Base-by-base conservation (phyloP, 192 early-diverging fungal species). In the Obelidium mucronatum region DNA sequence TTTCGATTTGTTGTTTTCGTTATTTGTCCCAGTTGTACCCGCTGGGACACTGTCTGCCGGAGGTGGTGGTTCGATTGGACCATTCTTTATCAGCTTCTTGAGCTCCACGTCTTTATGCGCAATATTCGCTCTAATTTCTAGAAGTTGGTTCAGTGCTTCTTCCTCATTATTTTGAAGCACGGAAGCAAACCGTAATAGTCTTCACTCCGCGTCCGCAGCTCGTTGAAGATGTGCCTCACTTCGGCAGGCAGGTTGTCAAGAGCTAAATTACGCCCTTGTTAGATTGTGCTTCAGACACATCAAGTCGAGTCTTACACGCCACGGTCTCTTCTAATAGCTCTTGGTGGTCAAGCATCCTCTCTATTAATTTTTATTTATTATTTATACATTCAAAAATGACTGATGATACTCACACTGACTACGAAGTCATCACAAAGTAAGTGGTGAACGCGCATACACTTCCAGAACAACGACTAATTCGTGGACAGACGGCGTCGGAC, bases 241-340 rank as follows among this genome's bases (percentile, higher is more conserved):
- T 75, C 73, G 26, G 61, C 26, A 8, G 73, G 73, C 28, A 75
- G 73, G 62, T 75, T 75, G 40, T 75, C 73, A 19, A 75, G 60
- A 40, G 73, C 60, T 67, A 51, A 19, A 26, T 35, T n/a, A 1
- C 0, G 34, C 13, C 3, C 5, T 22, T 52, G 28, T 8, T 11
- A 68, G 44, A 1, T 8, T 6, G 55, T 59, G 40, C 5, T n/a
- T 44, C 11, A 22, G n/a, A 5, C 6, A 19, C 17, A 24, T 26
- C 11, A 36, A 17, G 19, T 22, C 8, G 28, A 26, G 13, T 22
- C 22, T 44, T 36, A 59, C 70, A 59, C 36, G 37, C 51, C 8
- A 72, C 70, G 24, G 53, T n/a, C 11, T 72, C 70, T 30, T 72
- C 70, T 15, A 72, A 55, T 2, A 72, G 70, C 28, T 72, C 70